phyloP scores from a whole-genome alignment of 305 asterid species.

The Rubia peregrina region DNA sequence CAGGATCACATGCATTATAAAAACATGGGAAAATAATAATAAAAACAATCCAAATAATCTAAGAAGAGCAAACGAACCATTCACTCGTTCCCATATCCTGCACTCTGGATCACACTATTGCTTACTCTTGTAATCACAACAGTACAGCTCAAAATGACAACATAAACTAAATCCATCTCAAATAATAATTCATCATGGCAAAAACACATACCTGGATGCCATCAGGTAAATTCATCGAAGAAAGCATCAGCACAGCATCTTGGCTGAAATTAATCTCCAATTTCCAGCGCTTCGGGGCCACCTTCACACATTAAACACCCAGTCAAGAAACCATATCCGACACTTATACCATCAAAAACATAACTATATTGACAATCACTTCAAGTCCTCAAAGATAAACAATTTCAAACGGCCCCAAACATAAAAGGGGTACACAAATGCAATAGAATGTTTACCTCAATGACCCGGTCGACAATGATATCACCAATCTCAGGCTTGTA shows the following conservation, averaged over 20 bases:
- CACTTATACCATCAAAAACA: background rate
- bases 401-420: background rate
- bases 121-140: background rate
- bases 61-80: constrained; percentile 38
- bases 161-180: background rate
- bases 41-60: background rate
- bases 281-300: constrained; percentile 94
- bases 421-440: background rate
- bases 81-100: constrained; percentile 30
- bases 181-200: background rate
- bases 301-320: constrained; percentile 34
- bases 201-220: constrained; percentile 75
- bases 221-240: constrained; percentile 92
- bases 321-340: background rate
- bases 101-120: background rate
- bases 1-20: background rate
- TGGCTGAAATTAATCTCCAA: constrained; percentile 83
- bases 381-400: background rate
- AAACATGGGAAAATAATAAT: too few relatives aligned
- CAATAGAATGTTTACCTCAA: background rate
- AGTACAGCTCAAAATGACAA: too few relatives aligned
- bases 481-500: background rate
- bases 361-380: background rate
- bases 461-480: background rate
- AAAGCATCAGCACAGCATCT: constrained; percentile 93